Percentiles rank a stretch among this genome's conserved stretches.
Conservation (phyloP, 768 basidiomycete species). For the Rhizopogon vesiculosus region DNA sequence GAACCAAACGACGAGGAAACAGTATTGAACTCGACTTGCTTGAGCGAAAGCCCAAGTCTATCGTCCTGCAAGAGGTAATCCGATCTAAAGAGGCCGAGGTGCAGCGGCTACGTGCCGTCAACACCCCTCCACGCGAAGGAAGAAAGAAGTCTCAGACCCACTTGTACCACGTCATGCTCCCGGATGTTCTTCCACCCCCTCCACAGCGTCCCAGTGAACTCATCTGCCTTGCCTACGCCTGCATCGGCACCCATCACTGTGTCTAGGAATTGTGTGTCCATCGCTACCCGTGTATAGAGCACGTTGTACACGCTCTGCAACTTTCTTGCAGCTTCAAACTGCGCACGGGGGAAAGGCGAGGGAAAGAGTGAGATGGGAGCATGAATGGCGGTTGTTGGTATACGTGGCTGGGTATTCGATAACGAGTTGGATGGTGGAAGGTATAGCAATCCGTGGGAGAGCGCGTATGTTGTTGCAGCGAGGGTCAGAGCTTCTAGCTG, state of each 20-base stretch:
- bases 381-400: conserved; percentile 75
- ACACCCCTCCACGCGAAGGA: background rate
- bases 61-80: conserved; percentile 82
- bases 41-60: conserved; percentile 39
- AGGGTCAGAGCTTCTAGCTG: conserved; percentile 58
- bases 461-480: conserved; percentile 75
- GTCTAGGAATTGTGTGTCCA: conserved; percentile 78
- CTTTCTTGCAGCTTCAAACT: conserved; percentile 60
- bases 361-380: conserved; percentile 89
- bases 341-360: conserved; percentile 70
- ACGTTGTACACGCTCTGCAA: conserved; percentile 80
- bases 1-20: conserved; percentile 89
- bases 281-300: conserved; percentile 80
- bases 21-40: conserved; percentile 98
- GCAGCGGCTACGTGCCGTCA: conserved; percentile 52
- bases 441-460: conserved; percentile 82
- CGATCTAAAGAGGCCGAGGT: conserved; percentile 89
- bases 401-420: conserved; percentile 34
- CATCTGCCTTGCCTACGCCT: conserved; percentile 80
- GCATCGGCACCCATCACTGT: conserved; percentile 72
- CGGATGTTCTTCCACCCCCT: conserved; percentile 75
- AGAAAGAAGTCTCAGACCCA: conserved; percentile 19
- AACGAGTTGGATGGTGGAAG: conserved; percentile 47
- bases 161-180: conserved; percentile 58
- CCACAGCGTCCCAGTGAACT: conserved; percentile 86